Base-by-base conservation (phyloP, 352 stramenopile genomes). In the Blastocystis hominis region DNA sequence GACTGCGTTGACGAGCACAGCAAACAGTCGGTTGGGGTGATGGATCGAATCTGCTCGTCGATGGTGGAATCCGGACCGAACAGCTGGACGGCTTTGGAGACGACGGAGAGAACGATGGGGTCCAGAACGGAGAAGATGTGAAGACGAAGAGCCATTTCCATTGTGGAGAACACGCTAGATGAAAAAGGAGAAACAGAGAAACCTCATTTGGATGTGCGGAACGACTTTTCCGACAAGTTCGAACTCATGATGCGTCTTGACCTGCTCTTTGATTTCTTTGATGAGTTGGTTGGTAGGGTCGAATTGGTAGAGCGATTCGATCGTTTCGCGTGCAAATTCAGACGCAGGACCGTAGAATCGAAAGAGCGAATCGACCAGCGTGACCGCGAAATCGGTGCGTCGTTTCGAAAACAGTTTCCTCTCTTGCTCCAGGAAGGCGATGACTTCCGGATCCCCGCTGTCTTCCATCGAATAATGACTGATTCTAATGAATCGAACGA, bases 151-250 rank as follows among this genome's bases (percentile, higher is more conserved):
- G 47, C 50, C 34, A 84, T 56, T 40, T 84, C 72, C 72, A 66
- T 84, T 24, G 72, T 40, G 2, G 44, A 53, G 30, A 68, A 66
- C 20, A 84, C 54, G 44, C 72, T 84, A 68, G 44, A 10, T 40
- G 4, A 38, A 47, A 77, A 7, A 2, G 13, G 30, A 9, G 20
- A 10, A 1, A 10, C 13, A 40, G 3, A 0, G 3, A 5, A 4
- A 84, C 72, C 72, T 84, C 72, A 84, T 84, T n/a, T 84, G 72
- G 15, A 66, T 56, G 1, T 84, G 72, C 20, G 72, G 47, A 10
- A 40, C n/a, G 30, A 84, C 24, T 34, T 68, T 64, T 6, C n/a
- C 54, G 20, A 34, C 53, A 38, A 66, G 36, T 40, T 69, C 50
- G 46, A 84, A 84, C 44, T 84, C 72, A 17, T 24, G 20, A 38